These are phyloP conservation scores for Rhizopogon vulgaris DNA, from an alignment of 768 basidiomycete species.

Conservation along the genomic window DNA sequence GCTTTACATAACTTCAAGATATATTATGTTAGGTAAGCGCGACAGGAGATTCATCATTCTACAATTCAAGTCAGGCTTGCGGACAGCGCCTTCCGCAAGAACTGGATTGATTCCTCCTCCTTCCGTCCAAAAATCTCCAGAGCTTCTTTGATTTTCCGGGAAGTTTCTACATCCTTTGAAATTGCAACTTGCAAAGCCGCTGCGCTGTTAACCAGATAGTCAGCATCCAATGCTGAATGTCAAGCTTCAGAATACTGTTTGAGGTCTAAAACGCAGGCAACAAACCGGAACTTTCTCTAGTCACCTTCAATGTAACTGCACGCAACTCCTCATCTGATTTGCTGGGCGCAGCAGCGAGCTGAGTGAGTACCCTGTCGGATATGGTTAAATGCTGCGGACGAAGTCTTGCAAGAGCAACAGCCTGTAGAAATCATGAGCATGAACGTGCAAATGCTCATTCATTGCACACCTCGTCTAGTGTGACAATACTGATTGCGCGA, in stretches of 20 bases:
- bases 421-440: constrained; percentile 18
- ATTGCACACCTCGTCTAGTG: constrained; percentile 29
- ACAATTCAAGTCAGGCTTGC: not conserved
- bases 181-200: constrained; percentile 31
- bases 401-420: constrained; percentile 35
- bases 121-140: constrained; percentile 19
- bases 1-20: no score
- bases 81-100: constrained; percentile 10
- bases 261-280: not conserved
- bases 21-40: no score
- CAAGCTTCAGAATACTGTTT: not conserved
- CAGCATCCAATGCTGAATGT: constrained; percentile 10
- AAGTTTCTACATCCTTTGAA: constrained; percentile 30
- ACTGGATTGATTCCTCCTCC: constrained; percentile 35
- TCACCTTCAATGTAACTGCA: not conserved
- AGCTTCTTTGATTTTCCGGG: constrained; percentile 28
- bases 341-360: not conserved
- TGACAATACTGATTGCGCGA: constrained; percentile 29
- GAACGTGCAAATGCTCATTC: not conserved
- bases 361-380: constrained; percentile 30
- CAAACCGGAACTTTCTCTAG: not conserved
- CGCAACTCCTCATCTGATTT: constrained; percentile 5
- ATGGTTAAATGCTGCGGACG: constrained; percentile 39
- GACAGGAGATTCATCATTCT: no score
- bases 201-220: constrained; percentile 32